These are phyloP conservation scores for Chlamydomonas schloesseri DNA, from an alignment of 139 green algal genomes.

Conservation along the genomic window DNA sequence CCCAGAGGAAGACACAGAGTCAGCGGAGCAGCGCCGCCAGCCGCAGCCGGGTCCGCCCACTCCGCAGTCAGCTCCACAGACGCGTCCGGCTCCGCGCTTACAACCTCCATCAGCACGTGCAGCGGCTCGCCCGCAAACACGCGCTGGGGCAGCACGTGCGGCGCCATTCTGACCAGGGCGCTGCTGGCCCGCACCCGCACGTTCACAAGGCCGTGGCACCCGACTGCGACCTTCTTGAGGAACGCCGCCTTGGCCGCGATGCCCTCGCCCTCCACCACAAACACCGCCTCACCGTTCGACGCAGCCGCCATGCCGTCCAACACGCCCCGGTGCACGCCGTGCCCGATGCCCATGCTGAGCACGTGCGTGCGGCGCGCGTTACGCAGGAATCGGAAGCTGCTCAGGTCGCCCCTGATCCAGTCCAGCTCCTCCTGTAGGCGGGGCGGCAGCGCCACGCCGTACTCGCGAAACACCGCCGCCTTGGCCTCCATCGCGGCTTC, in stretches of 20 bases:
- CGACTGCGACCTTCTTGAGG: slow-evolving; percentile 39
- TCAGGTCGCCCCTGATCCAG: too few relatives aligned
- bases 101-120: slow-evolving; percentile 45
- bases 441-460: too few relatives aligned
- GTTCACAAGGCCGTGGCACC: background rate
- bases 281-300: slow-evolving; percentile 32
- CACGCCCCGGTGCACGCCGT: slow-evolving; percentile 54
- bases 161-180: slow-evolving; percentile 27
- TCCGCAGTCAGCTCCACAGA: slow-evolving; percentile 26
- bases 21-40: background rate
- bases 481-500: too few relatives aligned
- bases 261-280: slow-evolving; percentile 49
- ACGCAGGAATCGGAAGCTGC: too few relatives aligned
- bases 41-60: too few relatives aligned
- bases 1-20: background rate
- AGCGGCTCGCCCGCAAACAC: slow-evolving; percentile 50
- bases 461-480: too few relatives aligned
- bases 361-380: slow-evolving; percentile 18
- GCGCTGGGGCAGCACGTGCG: slow-evolving; percentile 42
- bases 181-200: background rate
- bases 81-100: slow-evolving; percentile 11
- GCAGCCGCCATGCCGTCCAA: slow-evolving; percentile 45
- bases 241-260: slow-evolving; percentile 47
- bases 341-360: slow-evolving; percentile 54
- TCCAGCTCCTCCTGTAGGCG: too few relatives aligned